Base-by-base conservation (phyloP, 306 rosid genomes). In the Gastrolobium villosum region DNA sequence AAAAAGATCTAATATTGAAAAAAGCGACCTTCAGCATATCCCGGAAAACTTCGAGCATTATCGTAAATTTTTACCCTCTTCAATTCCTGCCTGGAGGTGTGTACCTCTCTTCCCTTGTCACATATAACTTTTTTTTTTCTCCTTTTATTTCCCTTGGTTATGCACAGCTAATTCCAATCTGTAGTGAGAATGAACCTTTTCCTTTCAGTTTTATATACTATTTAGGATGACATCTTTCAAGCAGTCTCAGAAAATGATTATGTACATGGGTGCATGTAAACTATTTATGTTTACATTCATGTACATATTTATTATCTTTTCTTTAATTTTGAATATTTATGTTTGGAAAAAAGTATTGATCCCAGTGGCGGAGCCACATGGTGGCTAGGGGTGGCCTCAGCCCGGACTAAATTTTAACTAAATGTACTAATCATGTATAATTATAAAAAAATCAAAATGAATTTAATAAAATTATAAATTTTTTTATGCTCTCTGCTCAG, bases 71-170 rank as follows among this genome's bases (percentile, higher is more conserved):
- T 69, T 88, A 20, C 98, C 97, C 57, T 79, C 90, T 52, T 78
- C 48, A 41, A 26, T 46, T 39, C 66, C 69, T 35, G 37, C 90
- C 60, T 94, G 97, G 98, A 86, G 77, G 97, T 92, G 84, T 50
- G 91, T 84, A 74, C 84, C 4, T 72, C 78, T 81, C 69, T 85
- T 84, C 48, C 37, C 56, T 37, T 69, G 70, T 57, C 65, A 57
- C 32, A 1, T 41, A 64, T 50, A 32, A 69, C 37, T 46, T 49
- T 10, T 53, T 70, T 5, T 48, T 14, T 28, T 20, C n/a, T 36
- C 45, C 79, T 54, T 61, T 34, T 34, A 50, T 48, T 9, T 9
- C 43, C 54, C 57, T 54, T 71, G 57, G 46, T 46, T 71, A 49
- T 66, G 75, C 65, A 6, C 31, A 10, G 53, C 62, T 32, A 26